Evolutionary conservation across 176 grass and related monocot genomes (phyloP), one percentile per base, ranked within the genome.

Genomic region (Cenchrus purpureus): DNA sequence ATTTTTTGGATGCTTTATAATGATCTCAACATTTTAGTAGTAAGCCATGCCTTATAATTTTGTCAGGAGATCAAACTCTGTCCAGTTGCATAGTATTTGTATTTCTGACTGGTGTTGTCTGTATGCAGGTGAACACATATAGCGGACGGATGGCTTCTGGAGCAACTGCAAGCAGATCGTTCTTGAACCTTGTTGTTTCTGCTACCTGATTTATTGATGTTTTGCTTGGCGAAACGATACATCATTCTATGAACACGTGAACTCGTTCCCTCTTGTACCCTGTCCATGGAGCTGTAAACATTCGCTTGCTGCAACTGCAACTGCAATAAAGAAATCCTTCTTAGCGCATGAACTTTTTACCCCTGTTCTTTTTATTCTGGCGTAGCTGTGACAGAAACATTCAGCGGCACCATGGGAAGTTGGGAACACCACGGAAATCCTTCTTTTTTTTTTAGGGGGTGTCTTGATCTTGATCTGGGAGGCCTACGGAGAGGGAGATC

Each of bases 101-200:
- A 51, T 37, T 2, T 10, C 28, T 8, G 46, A 14, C 73, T 51
- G 19, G 15, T 54, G 32, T 13, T 84, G 59, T 62, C 59, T 62
- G 34, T 74, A 56, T 75, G 40, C 77, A 74, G 82, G 63, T 84
- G 32, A 82, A 89, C 60, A 60, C 50, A 60, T 31, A 61, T 50
- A 1, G 1, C 81, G 2, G 56, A 31, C 51, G 13, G 3, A 78
- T 17, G 4, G 28, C 31, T 76, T 6, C 65, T 74, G 25, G 19
- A 80, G 77, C 12, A 74, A 43, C 1, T 54, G 68, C 45, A 25
- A 25, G 25, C 25, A 76, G 49, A 68, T 40, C 61, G 5, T 40
- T 74, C 20, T 81, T 44, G 42, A 87, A 57, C 5, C 80, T 57
- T 3, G 52, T 67, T 68, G 15, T 74, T 28, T 89, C 67, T 20